Evolutionary conservation across 2,329 filamentous ascomycete genomes (phyloP).

Genomic region (Chaetomium globosum): DNA sequence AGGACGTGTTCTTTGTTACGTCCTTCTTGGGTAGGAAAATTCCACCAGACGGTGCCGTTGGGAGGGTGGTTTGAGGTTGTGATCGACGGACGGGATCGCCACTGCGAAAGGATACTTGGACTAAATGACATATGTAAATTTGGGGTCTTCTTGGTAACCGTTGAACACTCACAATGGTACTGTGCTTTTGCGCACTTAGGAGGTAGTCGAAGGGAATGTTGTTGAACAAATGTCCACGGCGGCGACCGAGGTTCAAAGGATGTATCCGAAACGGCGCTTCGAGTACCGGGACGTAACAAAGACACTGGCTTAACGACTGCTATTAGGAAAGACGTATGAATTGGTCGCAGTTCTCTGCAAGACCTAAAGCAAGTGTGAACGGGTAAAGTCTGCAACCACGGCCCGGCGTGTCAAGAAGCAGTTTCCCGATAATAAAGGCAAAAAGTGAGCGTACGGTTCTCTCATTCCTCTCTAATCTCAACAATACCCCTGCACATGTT

Average conservation of each 20-base stretch:
- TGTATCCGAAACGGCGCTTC: neutral
- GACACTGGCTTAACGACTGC: neutral
- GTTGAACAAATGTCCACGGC: neutral
- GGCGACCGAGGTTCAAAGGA: neutral
- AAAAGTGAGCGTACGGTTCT: neutral
- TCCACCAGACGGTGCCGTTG: no score
- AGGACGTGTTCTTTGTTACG: neutral
- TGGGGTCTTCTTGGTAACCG: neutral
- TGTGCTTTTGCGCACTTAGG: neutral
- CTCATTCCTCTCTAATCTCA: conserved; percentile 37
- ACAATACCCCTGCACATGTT: conserved; percentile 49
- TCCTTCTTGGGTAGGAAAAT: neutral
- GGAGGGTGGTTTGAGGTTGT: neutral
- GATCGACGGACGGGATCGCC: neutral
- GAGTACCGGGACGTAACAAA: neutral
- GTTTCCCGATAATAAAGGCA: neutral
- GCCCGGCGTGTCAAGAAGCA: neutral
- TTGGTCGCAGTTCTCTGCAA: neutral
- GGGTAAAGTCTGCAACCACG: neutral
- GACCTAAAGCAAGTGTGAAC: neutral
- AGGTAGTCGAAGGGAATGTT: neutral
- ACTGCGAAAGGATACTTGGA: neutral
- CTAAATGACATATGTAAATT: neutral
- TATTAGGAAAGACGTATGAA: neutral
- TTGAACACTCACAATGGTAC: neutral